Percentiles rank a stretch among this genome's conserved stretches.
Evolutionary conservation across 768 basidiomycete genomes (phyloP).

Genomic region (Psilocybe cubensis): DNA sequence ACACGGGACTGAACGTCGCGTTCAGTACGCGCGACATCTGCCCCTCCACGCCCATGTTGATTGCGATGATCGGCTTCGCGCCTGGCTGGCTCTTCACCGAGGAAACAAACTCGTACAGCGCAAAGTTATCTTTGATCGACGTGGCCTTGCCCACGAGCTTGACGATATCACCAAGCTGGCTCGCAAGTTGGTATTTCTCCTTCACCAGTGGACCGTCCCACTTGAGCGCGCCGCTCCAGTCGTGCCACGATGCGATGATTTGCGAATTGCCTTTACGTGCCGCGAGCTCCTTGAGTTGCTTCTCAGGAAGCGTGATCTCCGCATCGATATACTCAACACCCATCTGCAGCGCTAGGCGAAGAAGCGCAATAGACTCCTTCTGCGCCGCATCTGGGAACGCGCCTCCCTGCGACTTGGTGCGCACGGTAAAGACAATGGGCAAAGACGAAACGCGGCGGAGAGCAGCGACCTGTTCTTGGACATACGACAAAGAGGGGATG

Average conservation of each 20-base stretch:
- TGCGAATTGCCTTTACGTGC: constrained; percentile 70
- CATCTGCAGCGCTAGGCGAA: constrained; percentile 76
- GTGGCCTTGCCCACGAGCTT: constrained; percentile 92
- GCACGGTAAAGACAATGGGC: constrained; percentile 91
- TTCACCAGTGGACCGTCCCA: constrained; percentile 75
- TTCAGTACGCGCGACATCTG: constrained; percentile 93
- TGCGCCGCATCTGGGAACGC: constrained; percentile 82
- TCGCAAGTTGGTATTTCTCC: constrained; percentile 70
- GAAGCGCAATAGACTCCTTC: constrained; percentile 73
- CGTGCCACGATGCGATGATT: constrained; percentile 94
- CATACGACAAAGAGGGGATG: constrained; percentile 72
- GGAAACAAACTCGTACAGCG: constrained; percentile 72
- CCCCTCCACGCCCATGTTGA: constrained; percentile 91
- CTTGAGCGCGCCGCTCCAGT: constrained; percentile 83
- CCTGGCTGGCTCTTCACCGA: constrained; percentile 42
- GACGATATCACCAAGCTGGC: constrained; percentile 80
- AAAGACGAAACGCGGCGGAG: constrained; percentile 77
- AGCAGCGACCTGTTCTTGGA: constrained; percentile 78
- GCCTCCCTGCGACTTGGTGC: constrained; percentile 89
- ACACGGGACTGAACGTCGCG: constrained; percentile 84
- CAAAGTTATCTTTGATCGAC: constrained; percentile 75
- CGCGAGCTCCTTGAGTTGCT: constrained; percentile 60
- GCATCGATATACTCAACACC: constrained; percentile 95
- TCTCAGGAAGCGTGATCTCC: constrained; percentile 77
- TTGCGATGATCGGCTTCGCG: constrained; percentile 86